Evolutionary conservation across 2,329 filamentous ascomycete genomes (phyloP).

Genomic region (Immersiporthe knoxdaviesiana): DNA sequence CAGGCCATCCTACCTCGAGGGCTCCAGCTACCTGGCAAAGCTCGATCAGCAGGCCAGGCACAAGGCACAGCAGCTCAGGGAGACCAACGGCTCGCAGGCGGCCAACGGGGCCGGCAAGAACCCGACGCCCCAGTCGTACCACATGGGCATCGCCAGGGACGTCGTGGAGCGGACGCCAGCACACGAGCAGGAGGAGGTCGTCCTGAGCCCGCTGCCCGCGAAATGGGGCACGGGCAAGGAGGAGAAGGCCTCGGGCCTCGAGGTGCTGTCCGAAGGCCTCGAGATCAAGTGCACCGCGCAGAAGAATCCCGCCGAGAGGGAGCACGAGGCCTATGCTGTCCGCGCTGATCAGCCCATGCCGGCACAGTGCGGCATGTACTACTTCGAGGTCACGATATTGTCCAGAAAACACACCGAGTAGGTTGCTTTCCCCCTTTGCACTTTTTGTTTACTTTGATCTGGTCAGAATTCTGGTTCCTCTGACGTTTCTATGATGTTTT

Average conservation of each 20-base stretch:
- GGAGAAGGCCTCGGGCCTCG: conserved; percentile 74
- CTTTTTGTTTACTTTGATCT: background rate
- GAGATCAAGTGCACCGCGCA: conserved; percentile 66
- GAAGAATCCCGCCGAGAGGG: conserved; percentile 53
- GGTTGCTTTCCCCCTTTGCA: conserved; percentile 37
- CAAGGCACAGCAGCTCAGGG: conserved; percentile 56
- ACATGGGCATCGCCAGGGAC: conserved; percentile 81
- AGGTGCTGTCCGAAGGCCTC: conserved; percentile 73
- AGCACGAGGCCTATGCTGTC: conserved; percentile 79
- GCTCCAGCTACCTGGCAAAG: conserved; percentile 76
- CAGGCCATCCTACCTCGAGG: conserved; percentile 79
- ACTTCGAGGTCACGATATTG: conserved; percentile 73
- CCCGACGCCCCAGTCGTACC: conserved; percentile 52
- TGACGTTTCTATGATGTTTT: background rate
- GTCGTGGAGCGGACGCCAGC: conserved; percentile 75
- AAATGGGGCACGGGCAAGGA: conserved; percentile 70
- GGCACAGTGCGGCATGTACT: conserved; percentile 88
- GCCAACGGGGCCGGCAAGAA: conserved; percentile 56
- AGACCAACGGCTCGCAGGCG: conserved; percentile 48
- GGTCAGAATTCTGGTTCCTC: background rate
- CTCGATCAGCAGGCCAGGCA: conserved; percentile 71
- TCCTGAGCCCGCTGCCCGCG: conserved; percentile 71
- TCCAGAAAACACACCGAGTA: conserved; percentile 59
- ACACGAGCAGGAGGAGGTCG: conserved; percentile 58
- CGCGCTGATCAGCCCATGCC: conserved; percentile 88